Conservation (phyloP, 2,329 filamentous ascomycete species). For the Diaporthe humulicola region DNA sequence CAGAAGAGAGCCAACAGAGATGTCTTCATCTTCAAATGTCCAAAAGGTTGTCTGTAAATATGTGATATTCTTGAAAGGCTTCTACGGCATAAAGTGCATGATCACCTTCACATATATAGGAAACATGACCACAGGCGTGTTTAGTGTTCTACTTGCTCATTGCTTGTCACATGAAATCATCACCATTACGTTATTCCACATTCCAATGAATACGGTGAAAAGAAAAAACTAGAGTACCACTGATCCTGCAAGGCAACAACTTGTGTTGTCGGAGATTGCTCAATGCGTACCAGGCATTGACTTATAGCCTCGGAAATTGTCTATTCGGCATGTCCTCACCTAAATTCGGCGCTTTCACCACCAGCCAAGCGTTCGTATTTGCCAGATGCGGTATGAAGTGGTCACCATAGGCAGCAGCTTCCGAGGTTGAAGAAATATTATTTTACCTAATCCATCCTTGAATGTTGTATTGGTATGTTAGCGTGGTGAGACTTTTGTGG, state of each 20-base stretch:
- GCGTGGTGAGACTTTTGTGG: background rate
- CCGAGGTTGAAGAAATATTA: background rate
- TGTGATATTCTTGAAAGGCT: no score
- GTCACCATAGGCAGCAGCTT: background rate
- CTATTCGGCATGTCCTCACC: background rate
- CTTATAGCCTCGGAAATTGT: background rate
- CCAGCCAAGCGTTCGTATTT: background rate
- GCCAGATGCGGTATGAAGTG: background rate
- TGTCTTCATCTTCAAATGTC: no score
- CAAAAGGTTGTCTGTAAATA: no score
- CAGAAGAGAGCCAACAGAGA: no score
- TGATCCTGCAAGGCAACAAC: background rate
- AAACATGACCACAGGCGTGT: no score
- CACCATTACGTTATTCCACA: background rate
- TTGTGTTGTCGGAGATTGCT: background rate
- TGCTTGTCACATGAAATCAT: no score
- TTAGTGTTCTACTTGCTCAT: no score
- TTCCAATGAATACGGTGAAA: background rate
- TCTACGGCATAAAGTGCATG: no score
- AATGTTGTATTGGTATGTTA: background rate
- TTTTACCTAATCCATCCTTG: background rate
- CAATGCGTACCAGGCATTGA: background rate
- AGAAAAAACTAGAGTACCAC: background rate
- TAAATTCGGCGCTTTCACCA: background rate
- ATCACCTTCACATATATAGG: no score